Base-by-base conservation (phyloP, 2,329 filamentous ascomycete genomes). In the Ceratocystis ficicola region DNA sequence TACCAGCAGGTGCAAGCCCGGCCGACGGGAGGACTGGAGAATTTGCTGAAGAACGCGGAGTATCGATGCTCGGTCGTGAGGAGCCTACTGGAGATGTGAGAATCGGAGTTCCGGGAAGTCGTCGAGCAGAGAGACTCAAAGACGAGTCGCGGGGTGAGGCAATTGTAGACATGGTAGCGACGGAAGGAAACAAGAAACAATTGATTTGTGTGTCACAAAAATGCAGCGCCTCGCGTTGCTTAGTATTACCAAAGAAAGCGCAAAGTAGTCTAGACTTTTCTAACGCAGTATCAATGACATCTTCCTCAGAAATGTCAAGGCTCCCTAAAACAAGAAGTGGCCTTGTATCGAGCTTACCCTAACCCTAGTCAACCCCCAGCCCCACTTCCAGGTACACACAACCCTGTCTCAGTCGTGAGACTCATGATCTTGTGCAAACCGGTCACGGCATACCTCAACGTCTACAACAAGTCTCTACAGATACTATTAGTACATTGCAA, bases 31-130 rank as follows among this genome's bases (percentile, higher is more conserved):
- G 50, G 68, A 67, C 64, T 66, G 81, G 83, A 1, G 83, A 88
- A 67, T 76, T 77, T 68, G 82, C 77, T 68, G 78, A 81, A 67
- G 86, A 90, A 66, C 83, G 83, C 17, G 80, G 77, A 66, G 77
- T 77, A 70, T 92, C 88, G 74, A 89, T 79, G 44, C 88, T 92
- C 3, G 88, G 86, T 12, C 90, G 88, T 46, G 83, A 81, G 44
- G 90, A 94, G 48, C 87, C 88, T 5, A 86, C 87, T 0, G 89
- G 88, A 3, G 87, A 69, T 32, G 65, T 64, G 32, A 67, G 77
- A 67, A 75, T 74, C 12, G 67, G 62, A 36, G 67, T 68, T 17
- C 80, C 80, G 77, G 84, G 73, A 72, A 83, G 77, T 72, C 85
- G 78, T 76, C 83, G 73, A 80, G 52, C 48, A 41, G 62, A 62